Percentiles rank a stretch among this genome's conserved stretches.
These are phyloP conservation scores for Ogataea paradorogensis DNA, from an alignment of 805 yeast genomes.

Conservation along the genomic window DNA sequence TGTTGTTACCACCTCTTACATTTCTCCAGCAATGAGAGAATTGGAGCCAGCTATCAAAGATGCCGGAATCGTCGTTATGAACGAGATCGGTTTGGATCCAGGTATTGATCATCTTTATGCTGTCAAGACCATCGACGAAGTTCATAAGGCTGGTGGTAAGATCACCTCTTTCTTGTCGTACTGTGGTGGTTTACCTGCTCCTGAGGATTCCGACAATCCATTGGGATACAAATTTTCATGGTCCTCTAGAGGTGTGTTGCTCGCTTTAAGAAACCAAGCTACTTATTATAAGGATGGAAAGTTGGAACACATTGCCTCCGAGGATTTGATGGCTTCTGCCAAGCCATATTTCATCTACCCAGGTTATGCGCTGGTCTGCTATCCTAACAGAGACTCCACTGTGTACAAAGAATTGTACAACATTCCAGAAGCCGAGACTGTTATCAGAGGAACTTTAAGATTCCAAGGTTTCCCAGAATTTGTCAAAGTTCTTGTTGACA, in stretches of 20 bases:
- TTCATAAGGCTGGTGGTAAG: slow-evolving; percentile 87
- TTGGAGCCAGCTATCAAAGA: slow-evolving; percentile 83
- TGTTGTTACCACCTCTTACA: slow-evolving; percentile 95
- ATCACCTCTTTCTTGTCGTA: slow-evolving; percentile 90
- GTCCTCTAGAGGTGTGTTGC: slow-evolving; percentile 97
- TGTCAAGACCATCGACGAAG: slow-evolving; percentile 96
- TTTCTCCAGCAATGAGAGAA: slow-evolving; percentile 84
- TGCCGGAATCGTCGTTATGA: slow-evolving; percentile 97
- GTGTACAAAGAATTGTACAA: slow-evolving; percentile 85
- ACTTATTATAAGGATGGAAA: slow-evolving; percentile 85
- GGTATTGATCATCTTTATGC: slow-evolving; percentile 99
- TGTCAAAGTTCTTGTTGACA: slow-evolving; percentile 89
- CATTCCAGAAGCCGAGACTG: slow-evolving; percentile 97
- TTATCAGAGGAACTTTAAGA: slow-evolving; percentile 95
- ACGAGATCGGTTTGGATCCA: slow-evolving; percentile 98
- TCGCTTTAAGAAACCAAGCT: slow-evolving; percentile 94
- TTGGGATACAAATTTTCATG: slow-evolving; percentile 98
- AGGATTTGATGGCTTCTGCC: slow-evolving; percentile 92
- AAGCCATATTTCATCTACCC: slow-evolving; percentile 95
- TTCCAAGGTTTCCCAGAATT: slow-evolving; percentile 99
- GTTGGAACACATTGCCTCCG: slow-evolving; percentile 74
- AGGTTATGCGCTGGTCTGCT: slow-evolving; percentile 90
- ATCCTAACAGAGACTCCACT: slow-evolving; percentile 98
- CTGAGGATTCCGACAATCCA: slow-evolving; percentile 96
- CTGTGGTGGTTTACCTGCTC: slow-evolving; percentile 99